phyloP scores from a whole-genome alignment of 1,139 yeast genomes.

The Meyerozyma carpophila region DNA sequence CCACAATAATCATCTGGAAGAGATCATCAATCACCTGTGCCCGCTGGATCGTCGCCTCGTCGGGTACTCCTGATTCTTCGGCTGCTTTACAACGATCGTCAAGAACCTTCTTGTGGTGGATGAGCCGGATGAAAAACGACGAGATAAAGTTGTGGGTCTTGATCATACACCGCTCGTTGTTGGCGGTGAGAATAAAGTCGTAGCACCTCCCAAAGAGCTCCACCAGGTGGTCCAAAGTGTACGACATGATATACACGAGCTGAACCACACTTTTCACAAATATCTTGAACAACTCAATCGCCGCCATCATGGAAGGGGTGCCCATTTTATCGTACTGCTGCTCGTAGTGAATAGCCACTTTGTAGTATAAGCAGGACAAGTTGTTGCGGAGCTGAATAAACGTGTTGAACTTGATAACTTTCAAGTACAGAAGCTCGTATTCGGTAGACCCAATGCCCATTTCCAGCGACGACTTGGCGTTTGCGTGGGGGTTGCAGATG shows the following conservation, averaged over 20 bases:
- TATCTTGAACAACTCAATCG: conserved; percentile 40
- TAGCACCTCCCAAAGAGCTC: conserved; percentile 39
- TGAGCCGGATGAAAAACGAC: conserved; percentile 36
- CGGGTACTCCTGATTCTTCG: conserved; percentile 5
- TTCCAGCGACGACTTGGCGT: conserved; percentile 10
- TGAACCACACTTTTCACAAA: conserved; percentile 41
- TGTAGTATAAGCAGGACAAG: conserved; percentile 39
- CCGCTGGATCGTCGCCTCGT: conserved; percentile 20
- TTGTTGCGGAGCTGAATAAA: conserved; percentile 39
- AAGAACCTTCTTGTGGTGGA: conserved; percentile 36
- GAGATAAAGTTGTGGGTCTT: conserved; percentile 39
- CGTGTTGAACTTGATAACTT: conserved; percentile 31
- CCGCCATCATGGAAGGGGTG: conserved; percentile 33
- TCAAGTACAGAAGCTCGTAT: conserved; percentile 15
- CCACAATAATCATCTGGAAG: conserved; percentile 31
- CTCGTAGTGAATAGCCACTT: conserved; percentile 41
- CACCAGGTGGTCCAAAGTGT: conserved; percentile 40
- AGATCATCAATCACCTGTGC: conserved; percentile 31
- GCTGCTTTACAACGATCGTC: conserved; percentile 7
- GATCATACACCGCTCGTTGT: conserved; percentile 39
- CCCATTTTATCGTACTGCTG: conserved; percentile 24
- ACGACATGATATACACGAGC: conserved; percentile 41
- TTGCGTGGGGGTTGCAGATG: conserved; percentile 30
- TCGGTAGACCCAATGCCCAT: conserved; percentile 4
- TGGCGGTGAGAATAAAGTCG: conserved; percentile 35